Percentiles rank a stretch among this genome's conserved stretches.
Conservation (phyloP, 495 filamentous ascomycete genomes). For the Aspergillus haitiensis region DNA sequence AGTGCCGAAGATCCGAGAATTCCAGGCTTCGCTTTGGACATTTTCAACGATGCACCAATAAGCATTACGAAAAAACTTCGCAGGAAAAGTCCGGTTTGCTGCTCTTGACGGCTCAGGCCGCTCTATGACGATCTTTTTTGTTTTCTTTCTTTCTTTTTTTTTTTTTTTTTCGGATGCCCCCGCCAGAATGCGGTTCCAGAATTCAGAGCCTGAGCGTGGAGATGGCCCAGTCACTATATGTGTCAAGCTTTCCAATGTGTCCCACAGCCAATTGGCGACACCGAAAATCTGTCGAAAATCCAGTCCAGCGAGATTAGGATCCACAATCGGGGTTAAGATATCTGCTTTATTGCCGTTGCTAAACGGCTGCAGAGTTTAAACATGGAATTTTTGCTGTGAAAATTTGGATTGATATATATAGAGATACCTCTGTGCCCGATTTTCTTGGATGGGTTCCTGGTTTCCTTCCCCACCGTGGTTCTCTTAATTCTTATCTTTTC, state of each 20-base stretch:
- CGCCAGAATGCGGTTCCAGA: too few species aligned
- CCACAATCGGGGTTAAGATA: constrained; percentile 14
- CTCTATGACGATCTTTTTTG: constrained; percentile 1
- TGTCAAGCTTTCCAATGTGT: constrained; percentile 16
- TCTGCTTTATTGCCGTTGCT: constrained; percentile 5
- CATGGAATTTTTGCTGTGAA: neutral
- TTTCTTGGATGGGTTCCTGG: too few species aligned
- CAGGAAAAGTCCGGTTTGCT: neutral
- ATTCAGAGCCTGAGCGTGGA: neutral
- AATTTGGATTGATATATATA: constrained; percentile 10
- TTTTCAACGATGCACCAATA: neutral
- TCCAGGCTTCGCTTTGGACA: constrained; percentile 1
- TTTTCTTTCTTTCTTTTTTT: neutral
- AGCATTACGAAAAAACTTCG: neutral
- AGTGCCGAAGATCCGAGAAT: constrained; percentile 15
- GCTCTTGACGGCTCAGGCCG: constrained; percentile 9
- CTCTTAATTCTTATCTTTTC: neutral
- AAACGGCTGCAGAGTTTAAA: neutral
- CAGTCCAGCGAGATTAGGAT: neutral
- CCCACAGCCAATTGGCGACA: constrained; percentile 7
- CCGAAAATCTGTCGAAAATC: neutral
- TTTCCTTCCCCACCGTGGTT: neutral
- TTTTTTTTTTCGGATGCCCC: too few species aligned
- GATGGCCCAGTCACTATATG: constrained; percentile 1
- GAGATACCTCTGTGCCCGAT: neutral